phyloP scores from a whole-genome alignment of 345 rosid species.

The Clausena lansium region DNA sequence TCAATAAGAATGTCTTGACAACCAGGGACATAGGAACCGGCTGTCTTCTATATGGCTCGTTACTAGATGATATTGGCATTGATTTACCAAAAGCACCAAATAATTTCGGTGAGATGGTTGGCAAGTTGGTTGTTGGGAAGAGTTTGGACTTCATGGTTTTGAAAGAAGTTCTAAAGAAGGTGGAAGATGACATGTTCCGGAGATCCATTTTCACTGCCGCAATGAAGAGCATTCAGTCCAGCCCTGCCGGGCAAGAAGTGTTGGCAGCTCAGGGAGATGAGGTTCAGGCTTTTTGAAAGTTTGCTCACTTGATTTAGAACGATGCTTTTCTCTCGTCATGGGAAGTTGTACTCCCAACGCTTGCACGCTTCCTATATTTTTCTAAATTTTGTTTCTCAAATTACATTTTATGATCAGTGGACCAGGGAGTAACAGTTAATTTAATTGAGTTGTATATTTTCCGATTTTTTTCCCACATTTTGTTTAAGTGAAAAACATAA shows the following conservation, averaged over 20 bases:
- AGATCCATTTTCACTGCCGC: slow-evolving; percentile 30
- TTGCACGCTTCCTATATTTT: background rate
- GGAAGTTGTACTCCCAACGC: background rate
- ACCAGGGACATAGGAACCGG: slow-evolving; percentile 56
- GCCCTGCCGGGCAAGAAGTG: slow-evolving; percentile 28
- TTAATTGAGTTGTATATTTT: slow-evolving; percentile 20
- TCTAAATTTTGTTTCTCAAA: slow-evolving; percentile 4
- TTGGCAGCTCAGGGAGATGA: slow-evolving; percentile 29
- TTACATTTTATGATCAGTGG: slow-evolving; percentile 2
- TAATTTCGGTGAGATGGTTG: slow-evolving; percentile 69
- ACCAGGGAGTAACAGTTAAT: slow-evolving; percentile 7
- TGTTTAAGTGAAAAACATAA: slow-evolving; percentile 10
- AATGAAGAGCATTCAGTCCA: slow-evolving; percentile 21
- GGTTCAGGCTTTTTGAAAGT: slow-evolving; percentile 37
- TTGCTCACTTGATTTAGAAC: slow-evolving; percentile 15
- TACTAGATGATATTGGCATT: slow-evolving; percentile 76
- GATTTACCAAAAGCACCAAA: slow-evolving; percentile 80
- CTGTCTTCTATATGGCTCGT: slow-evolving; percentile 47
- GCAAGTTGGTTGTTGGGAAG: slow-evolving; percentile 48
- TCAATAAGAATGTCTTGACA: slow-evolving; percentile 48
- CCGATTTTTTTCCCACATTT: background rate
- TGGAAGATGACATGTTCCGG: slow-evolving; percentile 60
- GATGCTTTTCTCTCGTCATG: background rate
- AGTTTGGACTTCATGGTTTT: slow-evolving; percentile 56
- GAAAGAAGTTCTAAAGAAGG: slow-evolving; percentile 51